Base-by-base conservation (phyloP, 257 asterid genomes). In the Prunella vulgaris region DNA sequence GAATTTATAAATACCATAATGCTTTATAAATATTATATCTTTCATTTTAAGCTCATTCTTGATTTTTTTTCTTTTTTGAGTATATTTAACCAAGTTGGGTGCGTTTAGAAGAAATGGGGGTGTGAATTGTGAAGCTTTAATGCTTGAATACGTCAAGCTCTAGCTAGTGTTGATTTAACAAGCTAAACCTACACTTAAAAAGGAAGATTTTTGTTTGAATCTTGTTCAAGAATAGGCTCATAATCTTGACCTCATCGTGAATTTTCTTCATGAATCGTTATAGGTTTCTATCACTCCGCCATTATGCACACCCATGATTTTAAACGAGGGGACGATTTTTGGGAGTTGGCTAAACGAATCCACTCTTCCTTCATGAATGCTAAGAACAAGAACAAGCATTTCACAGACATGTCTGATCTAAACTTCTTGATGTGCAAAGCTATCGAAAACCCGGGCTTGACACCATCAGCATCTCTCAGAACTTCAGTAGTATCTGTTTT, bases 251-350 rank as follows among this genome's bases (percentile, higher is more conserved):
- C 64, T 33, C 56, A 10, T 49, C 7, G 37, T 25, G 27, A 40
- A 40, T 21, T 40, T 32, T 46, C 13, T 15, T 60, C 27, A 14
- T 12, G 22, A 52, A 32, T 35, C 4, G 4, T 21, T 71, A 71
- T 88, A 92, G 99, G 99, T 4, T 93, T 90, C 68, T 93, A 87
- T 67, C 92, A 89, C 80, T 87, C 99, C 5, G 99, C 96, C n/a
- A 82, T 93, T 66, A 68, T 93, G 17, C 88, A 88, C 83, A 84
- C 88, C 5, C 96, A 91, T 22, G 92, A 85, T 56, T 56, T 90
- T 0, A 74, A 78, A 24, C 93, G 84, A 20, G 89, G 82, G 27
- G 96, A 93, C 24, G 65, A 74, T 12, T 37, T 89, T 66, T 90
- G 95, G 97, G 95, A 84, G 2, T 71, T 90, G 49, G 93, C 95